These are phyloP conservation scores for Solanum pimpinellifolium DNA, from an alignment of 257 asterid species.

Conservation along the genomic window DNA sequence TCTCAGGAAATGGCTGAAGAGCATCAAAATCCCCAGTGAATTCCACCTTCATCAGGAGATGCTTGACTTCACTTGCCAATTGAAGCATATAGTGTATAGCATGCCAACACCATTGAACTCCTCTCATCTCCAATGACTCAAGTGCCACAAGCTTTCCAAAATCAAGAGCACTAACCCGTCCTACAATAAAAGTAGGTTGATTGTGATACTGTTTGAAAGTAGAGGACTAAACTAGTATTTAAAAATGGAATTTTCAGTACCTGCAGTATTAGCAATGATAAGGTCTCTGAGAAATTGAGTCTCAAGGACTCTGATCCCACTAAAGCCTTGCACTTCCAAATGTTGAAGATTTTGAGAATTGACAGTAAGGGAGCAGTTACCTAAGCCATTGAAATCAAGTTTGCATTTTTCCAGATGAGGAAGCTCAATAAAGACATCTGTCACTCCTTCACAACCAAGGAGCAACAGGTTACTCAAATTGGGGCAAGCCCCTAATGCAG, in stretches of 20 bases:
- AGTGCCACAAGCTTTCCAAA: constrained; percentile 72
- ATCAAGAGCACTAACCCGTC: constrained; percentile 59
- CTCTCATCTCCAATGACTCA: constrained; percentile 66
- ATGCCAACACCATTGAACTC: constrained; percentile 94
- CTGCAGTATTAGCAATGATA: constrained; percentile 70
- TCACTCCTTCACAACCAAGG: constrained; percentile 87
- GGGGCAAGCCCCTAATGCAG: constrained; percentile 67
- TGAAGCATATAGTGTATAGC: constrained; percentile 67
- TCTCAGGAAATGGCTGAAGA: constrained; percentile 79
- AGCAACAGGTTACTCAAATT: constrained; percentile 57
- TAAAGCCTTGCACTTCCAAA: constrained; percentile 91
- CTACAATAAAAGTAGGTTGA: constrained; percentile 14
- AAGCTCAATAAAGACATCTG: constrained; percentile 40
- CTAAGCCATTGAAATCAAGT: constrained; percentile 72
- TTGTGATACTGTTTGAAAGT: background rate
- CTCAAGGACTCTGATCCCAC: constrained; percentile 54
- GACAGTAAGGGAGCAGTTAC: constrained; percentile 51
- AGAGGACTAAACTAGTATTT: background rate
- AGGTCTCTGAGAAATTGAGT: constrained; percentile 49
- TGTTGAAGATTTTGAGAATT: constrained; percentile 44
- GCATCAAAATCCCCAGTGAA: constrained; percentile 66
- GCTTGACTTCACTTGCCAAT: constrained; percentile 81
- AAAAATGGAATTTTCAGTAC: constrained; percentile 17
- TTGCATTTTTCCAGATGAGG: constrained; percentile 60
- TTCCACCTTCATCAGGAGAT: constrained; percentile 91